phyloP scores from a whole-genome alignment of 345 rosid genomes.

The Kernera saxatilis region DNA sequence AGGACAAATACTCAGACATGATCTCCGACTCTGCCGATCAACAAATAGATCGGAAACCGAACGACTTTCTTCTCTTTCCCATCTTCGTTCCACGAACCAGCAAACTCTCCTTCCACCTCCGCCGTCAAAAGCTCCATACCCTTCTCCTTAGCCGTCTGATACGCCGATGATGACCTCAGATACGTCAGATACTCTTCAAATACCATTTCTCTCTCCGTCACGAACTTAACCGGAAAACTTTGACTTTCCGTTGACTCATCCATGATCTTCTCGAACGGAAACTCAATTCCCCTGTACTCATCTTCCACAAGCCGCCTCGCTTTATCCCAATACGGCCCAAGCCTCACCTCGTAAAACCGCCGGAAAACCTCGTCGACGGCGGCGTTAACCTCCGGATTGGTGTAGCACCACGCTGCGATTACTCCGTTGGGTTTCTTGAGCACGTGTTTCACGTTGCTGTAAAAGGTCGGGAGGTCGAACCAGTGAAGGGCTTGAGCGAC shows the following conservation, averaged over 20 bases:
- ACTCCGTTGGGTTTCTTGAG: slow-evolving; percentile 76
- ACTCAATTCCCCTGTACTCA: slow-evolving; percentile 44
- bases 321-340: slow-evolving; percentile 52
- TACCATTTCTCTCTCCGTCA: slow-evolving; percentile 48
- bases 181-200: slow-evolving; percentile 50
- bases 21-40: slow-evolving; percentile 59
- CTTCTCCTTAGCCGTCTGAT: slow-evolving; percentile 59
- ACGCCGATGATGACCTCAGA: slow-evolving; percentile 61
- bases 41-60: slow-evolving; percentile 52
- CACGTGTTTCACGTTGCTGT: slow-evolving; percentile 53
- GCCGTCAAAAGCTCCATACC: slow-evolving; percentile 55
- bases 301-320: slow-evolving; percentile 56
- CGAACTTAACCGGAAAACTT: slow-evolving; percentile 44
- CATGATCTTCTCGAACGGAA: slow-evolving; percentile 64
- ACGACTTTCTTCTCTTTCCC: slow-evolving; percentile 36
- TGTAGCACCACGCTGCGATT: slow-evolving; percentile 85
- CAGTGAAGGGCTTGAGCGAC: slow-evolving; percentile 83
- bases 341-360: slow-evolving; percentile 40
- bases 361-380: slow-evolving; percentile 47
- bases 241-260: slow-evolving; percentile 44
- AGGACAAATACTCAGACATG: neutral
- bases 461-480: slow-evolving; percentile 55
- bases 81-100: slow-evolving; percentile 51
- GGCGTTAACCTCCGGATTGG: slow-evolving; percentile 46
- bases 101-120: slow-evolving; percentile 37